Percentiles rank a stretch among this genome's conserved stretches.
These are phyloP conservation scores for Candida ponderosae DNA, from an alignment of 805 yeast genomes.

Conservation along the genomic window DNA sequence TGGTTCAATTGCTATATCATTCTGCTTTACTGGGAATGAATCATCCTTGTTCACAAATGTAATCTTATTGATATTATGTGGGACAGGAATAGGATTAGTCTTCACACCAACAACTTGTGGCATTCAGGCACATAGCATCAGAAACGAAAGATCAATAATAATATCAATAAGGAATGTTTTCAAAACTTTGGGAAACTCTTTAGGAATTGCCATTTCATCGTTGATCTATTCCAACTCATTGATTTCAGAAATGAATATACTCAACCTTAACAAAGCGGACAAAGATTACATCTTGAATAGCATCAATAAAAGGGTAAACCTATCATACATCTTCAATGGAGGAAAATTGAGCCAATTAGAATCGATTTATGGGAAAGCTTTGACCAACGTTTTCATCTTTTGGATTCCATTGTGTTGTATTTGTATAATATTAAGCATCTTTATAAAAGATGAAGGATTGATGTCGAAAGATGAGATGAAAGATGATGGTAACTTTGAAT, in stretches of 20 bases:
- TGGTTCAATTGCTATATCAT: conserved; percentile 26
- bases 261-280: neutral
- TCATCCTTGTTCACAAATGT: conserved; percentile 23
- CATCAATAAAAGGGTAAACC: neutral
- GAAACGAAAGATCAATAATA: conserved; percentile 48
- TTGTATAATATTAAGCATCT: conserved; percentile 2
- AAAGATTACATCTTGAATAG: neutral
- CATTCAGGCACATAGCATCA: conserved; percentile 43
- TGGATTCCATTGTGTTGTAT: conserved; percentile 4
- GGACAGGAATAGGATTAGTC: conserved; percentile 33
- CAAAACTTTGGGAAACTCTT: conserved; percentile 51
- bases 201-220: conserved; percentile 40
- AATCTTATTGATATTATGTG: conserved; percentile 26
- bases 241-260: neutral
- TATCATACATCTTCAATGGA: neutral
- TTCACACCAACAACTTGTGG: conserved; percentile 30
- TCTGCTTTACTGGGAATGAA: conserved; percentile 24
- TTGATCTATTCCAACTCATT: conserved; percentile 2
- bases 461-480: conserved; percentile 3
- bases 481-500: too few relatives aligned
- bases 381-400: conserved; percentile 2
- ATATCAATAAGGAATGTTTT: conserved; percentile 49
- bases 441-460: conserved; percentile 3
- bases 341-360: neutral
- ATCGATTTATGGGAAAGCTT: neutral